phyloP scores from a whole-genome alignment of 768 basidiomycete genomes.

The Russula olivacea region DNA sequence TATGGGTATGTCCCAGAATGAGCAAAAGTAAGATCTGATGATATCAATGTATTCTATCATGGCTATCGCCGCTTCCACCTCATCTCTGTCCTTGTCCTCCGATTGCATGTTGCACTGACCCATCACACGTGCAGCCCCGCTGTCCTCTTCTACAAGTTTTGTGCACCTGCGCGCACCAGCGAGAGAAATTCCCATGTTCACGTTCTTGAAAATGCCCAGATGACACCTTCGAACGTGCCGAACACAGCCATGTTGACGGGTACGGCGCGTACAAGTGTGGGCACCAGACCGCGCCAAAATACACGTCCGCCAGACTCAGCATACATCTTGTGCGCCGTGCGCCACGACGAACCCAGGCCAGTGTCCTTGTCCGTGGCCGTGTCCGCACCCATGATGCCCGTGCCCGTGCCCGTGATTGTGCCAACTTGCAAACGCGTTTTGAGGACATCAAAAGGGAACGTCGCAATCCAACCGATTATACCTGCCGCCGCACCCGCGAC shows the following conservation, averaged over 20 bases:
- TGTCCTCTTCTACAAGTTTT: neutral
- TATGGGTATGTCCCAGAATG: neutral
- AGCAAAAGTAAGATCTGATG: neutral
- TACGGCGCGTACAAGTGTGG: slow-evolving; percentile 77
- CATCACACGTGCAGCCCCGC: too few relatives aligned
- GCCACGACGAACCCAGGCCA: slow-evolving; percentile 33
- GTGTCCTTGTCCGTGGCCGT: neutral
- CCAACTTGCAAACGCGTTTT: slow-evolving; percentile 67
- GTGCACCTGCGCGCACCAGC: neutral
- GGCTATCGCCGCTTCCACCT: neutral
- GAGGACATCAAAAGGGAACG: slow-evolving; percentile 56
- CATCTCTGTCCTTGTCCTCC: too few relatives aligned
- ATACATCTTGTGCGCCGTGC: slow-evolving; percentile 55
- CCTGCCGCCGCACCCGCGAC: slow-evolving; percentile 65
- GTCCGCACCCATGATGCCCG: neutral
- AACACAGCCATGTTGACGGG: slow-evolving; percentile 87
- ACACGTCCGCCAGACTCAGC: slow-evolving; percentile 48
- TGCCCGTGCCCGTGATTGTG: slow-evolving; percentile 9
- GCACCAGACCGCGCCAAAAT: slow-evolving; percentile 71
- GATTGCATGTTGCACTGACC: neutral
- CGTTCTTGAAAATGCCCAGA: slow-evolving; percentile 35
- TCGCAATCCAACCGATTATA: slow-evolving; percentile 53
- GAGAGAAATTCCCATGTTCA: neutral
- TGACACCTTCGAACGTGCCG: slow-evolving; percentile 60
- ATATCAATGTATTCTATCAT: neutral